phyloP scores from a whole-genome alignment of 768 basidiomycete species.

The Udeniomyces megalosporus region DNA sequence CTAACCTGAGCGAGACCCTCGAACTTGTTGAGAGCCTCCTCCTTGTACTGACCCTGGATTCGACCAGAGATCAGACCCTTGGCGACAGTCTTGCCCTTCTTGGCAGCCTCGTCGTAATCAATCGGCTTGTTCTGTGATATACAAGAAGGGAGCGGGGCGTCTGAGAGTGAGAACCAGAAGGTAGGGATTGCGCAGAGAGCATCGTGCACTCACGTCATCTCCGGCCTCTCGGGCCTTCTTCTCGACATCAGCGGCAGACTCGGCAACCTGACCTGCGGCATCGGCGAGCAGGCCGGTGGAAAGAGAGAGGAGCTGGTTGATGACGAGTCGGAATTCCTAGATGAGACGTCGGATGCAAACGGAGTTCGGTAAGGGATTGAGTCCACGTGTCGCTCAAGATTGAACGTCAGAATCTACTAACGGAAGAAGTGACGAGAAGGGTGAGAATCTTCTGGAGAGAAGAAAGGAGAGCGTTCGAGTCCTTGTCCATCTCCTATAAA shows the following conservation, averaged over 20 bases:
- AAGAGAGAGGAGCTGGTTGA: constrained; percentile 28
- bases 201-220: neutral
- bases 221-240: constrained; percentile 18
- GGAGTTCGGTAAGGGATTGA: no score
- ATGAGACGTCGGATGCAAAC: no score
- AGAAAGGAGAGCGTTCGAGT: constrained; percentile 25
- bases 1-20: constrained; percentile 19
- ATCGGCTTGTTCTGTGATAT: constrained; percentile 27
- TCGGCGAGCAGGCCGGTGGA: constrained; percentile 32
- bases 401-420: no score
- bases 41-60: constrained; percentile 27
- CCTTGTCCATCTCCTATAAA: constrained; percentile 23
- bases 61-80: constrained; percentile 27
- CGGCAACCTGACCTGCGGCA: constrained; percentile 28
- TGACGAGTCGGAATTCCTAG: constrained; percentile 27
- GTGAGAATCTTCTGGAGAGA: constrained; percentile 29
- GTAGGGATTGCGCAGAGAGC: constrained; percentile 1
- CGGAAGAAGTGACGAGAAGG: constrained; percentile 28
- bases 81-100: constrained; percentile 27
- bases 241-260: constrained; percentile 20
- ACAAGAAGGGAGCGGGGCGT: neutral
- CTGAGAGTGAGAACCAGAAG: neutral
- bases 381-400: no score
- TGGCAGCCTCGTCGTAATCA: constrained; percentile 24
- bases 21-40: constrained; percentile 23